Conservation (phyloP, 768 basidiomycete genomes). For the Russula virescens region DNA sequence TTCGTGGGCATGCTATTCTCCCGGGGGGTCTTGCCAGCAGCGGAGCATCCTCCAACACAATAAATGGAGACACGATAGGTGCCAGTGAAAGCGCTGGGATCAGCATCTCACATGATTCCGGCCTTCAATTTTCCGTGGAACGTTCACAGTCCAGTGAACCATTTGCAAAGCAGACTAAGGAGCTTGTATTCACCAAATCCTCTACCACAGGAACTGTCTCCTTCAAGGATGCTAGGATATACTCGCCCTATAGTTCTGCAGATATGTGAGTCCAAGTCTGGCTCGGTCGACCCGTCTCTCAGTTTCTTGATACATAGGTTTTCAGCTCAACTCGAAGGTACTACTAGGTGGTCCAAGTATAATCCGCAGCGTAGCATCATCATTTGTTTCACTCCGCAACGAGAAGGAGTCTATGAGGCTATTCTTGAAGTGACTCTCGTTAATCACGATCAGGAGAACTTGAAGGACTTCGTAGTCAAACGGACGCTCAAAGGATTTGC, state of each 20-base stretch:
- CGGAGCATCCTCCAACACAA: background rate
- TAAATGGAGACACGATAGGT: background rate
- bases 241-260: background rate
- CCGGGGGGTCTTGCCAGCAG: background rate
- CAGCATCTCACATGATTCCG: slow-evolving; percentile 10
- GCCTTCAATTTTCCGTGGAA: slow-evolving; percentile 14
- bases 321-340: slow-evolving; percentile 4
- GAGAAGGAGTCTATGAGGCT: slow-evolving; percentile 7
- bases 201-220: background rate
- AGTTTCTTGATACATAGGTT: slow-evolving; percentile 1
- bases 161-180: background rate
- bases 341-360: background rate
- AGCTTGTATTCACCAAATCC: slow-evolving; percentile 8
- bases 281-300: background rate
- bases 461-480: slow-evolving; percentile 11
- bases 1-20: background rate
- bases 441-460: background rate
- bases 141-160: background rate
- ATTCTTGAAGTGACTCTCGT: slow-evolving; percentile 10
- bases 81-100: slow-evolving; percentile 1
- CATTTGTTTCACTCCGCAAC: slow-evolving; percentile 6
- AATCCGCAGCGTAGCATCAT: background rate
- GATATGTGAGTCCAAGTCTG: background rate
- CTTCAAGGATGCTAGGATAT: background rate
- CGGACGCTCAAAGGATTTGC: slow-evolving; percentile 1